Conservation (phyloP, 495 filamentous ascomycete species). For the Aspergillus indologenus region DNA sequence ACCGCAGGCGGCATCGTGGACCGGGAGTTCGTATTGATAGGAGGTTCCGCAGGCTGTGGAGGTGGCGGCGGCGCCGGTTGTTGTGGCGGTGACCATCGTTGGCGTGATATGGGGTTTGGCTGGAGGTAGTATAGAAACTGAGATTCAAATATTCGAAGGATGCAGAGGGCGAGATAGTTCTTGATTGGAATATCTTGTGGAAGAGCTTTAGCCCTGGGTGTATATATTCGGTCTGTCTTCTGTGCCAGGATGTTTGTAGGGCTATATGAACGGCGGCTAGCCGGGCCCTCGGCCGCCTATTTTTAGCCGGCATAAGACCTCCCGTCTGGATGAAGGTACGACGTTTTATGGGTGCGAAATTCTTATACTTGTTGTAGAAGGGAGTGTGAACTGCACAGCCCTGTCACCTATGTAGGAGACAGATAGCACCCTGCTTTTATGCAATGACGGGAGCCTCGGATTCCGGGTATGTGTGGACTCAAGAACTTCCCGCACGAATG, state of each 20-base stretch:
- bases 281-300: neutral
- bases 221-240: too few species aligned
- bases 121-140: neutral
- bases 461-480: too few species aligned
- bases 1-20: slow-evolving; percentile 8
- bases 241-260: neutral
- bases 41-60: neutral
- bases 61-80: neutral
- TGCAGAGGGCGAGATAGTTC: neutral
- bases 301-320: slow-evolving; percentile 6
- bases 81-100: slow-evolving; percentile 6
- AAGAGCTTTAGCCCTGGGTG: too few species aligned
- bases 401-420: too few species aligned
- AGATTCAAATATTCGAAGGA: neutral
- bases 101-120: neutral
- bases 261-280: neutral
- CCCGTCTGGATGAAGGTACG: too few species aligned
- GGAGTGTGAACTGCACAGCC: too few species aligned
- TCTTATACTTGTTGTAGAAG: too few species aligned
- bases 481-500: too few species aligned
- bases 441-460: too few species aligned
- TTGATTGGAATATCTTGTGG: neutral
- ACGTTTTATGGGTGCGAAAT: too few species aligned
- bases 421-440: too few species aligned
- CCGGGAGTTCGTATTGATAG: slow-evolving; percentile 5